Evolutionary conservation across 345 rosid species (phyloP).

Genomic region (Gynandropsis gynandra): DNA sequence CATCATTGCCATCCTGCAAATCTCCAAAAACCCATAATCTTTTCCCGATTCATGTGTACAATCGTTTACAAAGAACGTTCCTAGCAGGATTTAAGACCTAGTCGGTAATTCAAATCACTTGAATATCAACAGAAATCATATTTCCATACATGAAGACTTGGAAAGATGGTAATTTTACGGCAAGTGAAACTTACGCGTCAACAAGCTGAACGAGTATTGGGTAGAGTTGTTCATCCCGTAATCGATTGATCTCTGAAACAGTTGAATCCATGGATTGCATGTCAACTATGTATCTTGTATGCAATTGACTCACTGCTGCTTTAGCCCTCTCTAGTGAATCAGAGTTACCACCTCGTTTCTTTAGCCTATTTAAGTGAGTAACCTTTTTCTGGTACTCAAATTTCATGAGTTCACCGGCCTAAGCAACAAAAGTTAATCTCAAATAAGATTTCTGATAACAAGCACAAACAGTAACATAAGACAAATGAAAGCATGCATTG

Average conservation of each 20-base stretch:
- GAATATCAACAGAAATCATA: too few relatives aligned
- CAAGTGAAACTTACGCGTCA: constrained; percentile 53
- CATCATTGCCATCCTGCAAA: constrained; percentile 79
- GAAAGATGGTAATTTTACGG: not conserved
- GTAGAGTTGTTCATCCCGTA: constrained; percentile 83
- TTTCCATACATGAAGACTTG: too few relatives aligned
- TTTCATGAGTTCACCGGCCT: constrained; percentile 94
- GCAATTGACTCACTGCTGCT: constrained; percentile 87
- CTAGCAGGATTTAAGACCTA: too few relatives aligned
- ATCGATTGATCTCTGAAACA: constrained; percentile 80
- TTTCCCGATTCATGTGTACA: not conserved
- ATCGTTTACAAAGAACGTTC: not conserved
- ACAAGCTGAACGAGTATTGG: constrained; percentile 79
- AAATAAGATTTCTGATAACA: constrained; percentile 20
- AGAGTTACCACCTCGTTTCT: constrained; percentile 57
- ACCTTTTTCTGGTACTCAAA: constrained; percentile 85
- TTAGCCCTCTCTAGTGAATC: constrained; percentile 83
- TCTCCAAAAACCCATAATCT: not conserved
- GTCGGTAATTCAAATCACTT: too few relatives aligned
- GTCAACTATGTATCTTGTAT: constrained; percentile 94
- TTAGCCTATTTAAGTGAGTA: constrained; percentile 54
- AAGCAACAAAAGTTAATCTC: constrained; percentile 27
- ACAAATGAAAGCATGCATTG: too few relatives aligned
- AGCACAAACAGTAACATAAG: constrained; percentile 8
- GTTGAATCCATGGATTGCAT: constrained; percentile 99